Evolutionary conservation across 345 rosid genomes (phyloP).

Genomic region (Clarkia xantiana): DNA sequence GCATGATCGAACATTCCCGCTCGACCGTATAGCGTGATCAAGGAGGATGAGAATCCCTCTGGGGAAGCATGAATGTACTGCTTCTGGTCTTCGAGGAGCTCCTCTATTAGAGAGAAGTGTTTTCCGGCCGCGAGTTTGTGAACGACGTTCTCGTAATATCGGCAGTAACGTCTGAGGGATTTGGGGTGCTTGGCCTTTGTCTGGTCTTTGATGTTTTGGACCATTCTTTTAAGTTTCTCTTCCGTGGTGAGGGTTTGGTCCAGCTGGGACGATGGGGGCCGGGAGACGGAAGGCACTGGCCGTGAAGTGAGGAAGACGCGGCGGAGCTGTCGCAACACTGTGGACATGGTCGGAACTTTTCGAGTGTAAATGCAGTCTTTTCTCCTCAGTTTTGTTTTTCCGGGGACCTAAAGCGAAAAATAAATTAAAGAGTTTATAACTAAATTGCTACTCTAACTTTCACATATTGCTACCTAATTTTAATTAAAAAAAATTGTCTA

Average conservation of each 20-base stretch:
- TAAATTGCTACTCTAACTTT: no score
- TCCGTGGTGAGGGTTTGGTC: neutral
- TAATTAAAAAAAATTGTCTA: no score
- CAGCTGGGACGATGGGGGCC: neutral
- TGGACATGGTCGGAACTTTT: constrained; percentile 2
- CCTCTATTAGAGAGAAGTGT: constrained; percentile 13
- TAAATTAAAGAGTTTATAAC: no score
- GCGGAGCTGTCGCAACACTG: constrained; percentile 1
- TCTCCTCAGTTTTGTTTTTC: neutral
- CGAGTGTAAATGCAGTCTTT: no score
- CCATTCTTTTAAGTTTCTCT: neutral
- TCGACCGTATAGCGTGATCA: constrained; percentile 15
- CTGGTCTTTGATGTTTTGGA: neutral
- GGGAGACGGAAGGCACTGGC: neutral
- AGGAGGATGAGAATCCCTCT: constrained; percentile 13
- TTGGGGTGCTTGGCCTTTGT: neutral
- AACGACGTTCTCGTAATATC: constrained; percentile 6
- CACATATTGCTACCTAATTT: no score
- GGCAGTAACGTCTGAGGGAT: neutral
- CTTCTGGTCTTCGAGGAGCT: constrained; percentile 20
- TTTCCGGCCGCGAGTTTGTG: constrained; percentile 14
- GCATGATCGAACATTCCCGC: constrained; percentile 21
- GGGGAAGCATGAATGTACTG: constrained; percentile 9
- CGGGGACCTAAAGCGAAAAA: neutral
- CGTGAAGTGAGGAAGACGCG: constrained; percentile 6